A percentile compares a stretch with the other conserved stretches of the same genome.
phyloP scores from a whole-genome alignment of 352 stramenopile species.

The Globisporangium acanthophoron region DNA sequence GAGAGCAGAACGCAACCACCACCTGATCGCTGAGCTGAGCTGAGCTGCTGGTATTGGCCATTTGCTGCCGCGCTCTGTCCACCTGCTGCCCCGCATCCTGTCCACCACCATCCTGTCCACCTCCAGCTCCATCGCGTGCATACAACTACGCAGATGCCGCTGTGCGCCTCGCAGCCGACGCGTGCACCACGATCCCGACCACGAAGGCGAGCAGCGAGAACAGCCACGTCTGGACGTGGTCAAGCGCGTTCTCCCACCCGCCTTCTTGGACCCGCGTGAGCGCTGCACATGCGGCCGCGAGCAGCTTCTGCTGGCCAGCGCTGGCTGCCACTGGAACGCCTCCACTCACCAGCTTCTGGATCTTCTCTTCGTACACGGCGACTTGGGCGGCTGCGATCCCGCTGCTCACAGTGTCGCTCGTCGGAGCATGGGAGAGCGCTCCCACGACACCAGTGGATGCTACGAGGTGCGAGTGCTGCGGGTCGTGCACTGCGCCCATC shows the following conservation, averaged over 20 bases:
- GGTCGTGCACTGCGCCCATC: background rate
- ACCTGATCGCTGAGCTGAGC: background rate
- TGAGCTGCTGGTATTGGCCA: background rate
- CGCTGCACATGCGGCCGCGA: constrained; percentile 5
- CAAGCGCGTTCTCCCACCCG: constrained; percentile 4
- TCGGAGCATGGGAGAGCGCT: constrained; percentile 6
- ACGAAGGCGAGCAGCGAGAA: constrained; percentile 12
- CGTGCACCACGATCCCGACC: constrained; percentile 3
- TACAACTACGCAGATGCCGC: background rate
- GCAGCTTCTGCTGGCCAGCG: background rate
- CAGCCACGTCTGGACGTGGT: constrained; percentile 3
- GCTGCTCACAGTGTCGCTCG: constrained; percentile 24
- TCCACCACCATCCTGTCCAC: background rate
- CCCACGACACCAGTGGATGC: constrained; percentile 1
- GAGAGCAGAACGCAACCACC: background rate
- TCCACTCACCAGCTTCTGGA: constrained; percentile 55
- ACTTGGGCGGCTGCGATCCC: constrained; percentile 41
- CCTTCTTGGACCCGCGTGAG: constrained; percentile 3
- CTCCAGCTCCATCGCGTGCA: background rate
- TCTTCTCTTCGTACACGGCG: constrained; percentile 68
- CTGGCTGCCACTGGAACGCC: background rate
- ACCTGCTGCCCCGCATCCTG: background rate
- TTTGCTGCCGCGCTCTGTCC: background rate
- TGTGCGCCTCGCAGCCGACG: background rate
- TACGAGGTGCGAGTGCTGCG: constrained; percentile 2